A percentile compares a stretch with the other conserved stretches of the same genome.
Evolutionary conservation across 305 asterid species (phyloP).

Genomic region (Withania somnifera): DNA sequence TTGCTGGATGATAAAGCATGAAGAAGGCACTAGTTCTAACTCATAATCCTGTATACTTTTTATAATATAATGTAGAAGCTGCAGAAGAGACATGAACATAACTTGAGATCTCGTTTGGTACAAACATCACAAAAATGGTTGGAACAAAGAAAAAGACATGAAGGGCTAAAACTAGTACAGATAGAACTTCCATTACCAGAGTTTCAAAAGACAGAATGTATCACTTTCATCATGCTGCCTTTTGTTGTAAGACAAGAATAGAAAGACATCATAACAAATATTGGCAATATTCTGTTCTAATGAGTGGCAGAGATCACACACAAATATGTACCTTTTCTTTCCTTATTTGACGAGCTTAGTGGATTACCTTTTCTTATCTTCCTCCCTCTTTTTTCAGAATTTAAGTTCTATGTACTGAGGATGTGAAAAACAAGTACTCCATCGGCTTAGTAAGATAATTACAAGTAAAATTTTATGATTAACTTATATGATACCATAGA

Average conservation of each 20-base stretch:
- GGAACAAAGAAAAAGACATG: not conserved
- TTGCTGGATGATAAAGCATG: constrained; percentile 8
- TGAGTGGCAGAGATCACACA: not conserved
- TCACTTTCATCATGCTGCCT: not conserved
- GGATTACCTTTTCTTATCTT: not conserved
- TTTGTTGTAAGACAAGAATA: not conserved
- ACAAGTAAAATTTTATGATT: not conserved
- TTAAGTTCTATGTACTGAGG: rapidly evolving
- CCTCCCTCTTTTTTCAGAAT: not conserved
- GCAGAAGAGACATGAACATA: not conserved
- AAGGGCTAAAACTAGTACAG: not conserved
- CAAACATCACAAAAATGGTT: not conserved
- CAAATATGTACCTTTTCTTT: not conserved
- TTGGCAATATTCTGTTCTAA: not conserved
- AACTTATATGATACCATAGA: not conserved
- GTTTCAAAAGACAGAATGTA: not conserved
- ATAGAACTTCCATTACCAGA: not conserved
- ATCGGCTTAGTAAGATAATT: not conserved
- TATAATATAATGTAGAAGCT: not conserved
- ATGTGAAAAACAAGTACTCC: not conserved
- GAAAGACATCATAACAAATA: not conserved
- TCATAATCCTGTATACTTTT: not conserved
- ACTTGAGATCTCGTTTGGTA: not conserved
- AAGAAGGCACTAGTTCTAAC: not conserved
- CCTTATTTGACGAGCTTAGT: not conserved